These are phyloP conservation scores for Leishmania tropica DNA, from an alignment of 208 protist species.

Conservation along the genomic window DNA sequence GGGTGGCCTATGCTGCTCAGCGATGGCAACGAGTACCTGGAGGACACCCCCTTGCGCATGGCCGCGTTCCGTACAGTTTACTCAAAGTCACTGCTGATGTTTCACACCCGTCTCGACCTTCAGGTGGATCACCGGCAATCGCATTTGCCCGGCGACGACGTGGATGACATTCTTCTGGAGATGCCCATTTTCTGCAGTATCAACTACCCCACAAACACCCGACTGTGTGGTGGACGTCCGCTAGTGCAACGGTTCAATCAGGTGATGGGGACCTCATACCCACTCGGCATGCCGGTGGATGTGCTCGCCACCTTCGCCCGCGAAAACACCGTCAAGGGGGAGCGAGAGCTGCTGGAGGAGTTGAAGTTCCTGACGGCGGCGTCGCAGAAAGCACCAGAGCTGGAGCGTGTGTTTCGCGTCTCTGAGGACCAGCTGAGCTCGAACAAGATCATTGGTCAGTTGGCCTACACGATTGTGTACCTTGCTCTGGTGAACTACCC, in stretches of 20 bases:
- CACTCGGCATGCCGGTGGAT: conserved; percentile 89
- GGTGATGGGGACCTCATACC: conserved; percentile 88
- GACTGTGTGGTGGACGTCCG: conserved; percentile 81
- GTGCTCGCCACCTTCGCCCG: conserved; percentile 80
- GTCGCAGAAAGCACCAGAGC: conserved; percentile 64
- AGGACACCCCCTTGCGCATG: conserved; percentile 81
- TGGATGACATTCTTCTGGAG: conserved; percentile 84
- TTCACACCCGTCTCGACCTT: conserved; percentile 87
- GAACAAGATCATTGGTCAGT: conserved; percentile 85
- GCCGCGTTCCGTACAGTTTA: conserved; percentile 89
- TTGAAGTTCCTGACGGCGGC: conserved; percentile 80
- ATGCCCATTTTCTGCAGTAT: conserved; percentile 89
- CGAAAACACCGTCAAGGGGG: conserved; percentile 67
- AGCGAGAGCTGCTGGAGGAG: conserved; percentile 80
- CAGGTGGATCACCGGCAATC: conserved; percentile 82
- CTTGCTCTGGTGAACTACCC: conserved; percentile 79
- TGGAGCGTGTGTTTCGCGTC: conserved; percentile 84
- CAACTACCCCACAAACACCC: conserved; percentile 87
- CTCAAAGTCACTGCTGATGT: conserved; percentile 87
- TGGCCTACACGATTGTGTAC: conserved; percentile 92
- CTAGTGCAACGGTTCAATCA: conserved; percentile 91
- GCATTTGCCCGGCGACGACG: conserved; percentile 58
- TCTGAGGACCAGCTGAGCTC: conserved; percentile 81
- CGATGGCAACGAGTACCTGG: conserved; percentile 84
- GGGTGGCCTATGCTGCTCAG: conserved; percentile 91